These are phyloP conservation scores for Pichia sp. DNA, from an alignment of 1,139 yeast genomes.

Conservation along the genomic window DNA sequence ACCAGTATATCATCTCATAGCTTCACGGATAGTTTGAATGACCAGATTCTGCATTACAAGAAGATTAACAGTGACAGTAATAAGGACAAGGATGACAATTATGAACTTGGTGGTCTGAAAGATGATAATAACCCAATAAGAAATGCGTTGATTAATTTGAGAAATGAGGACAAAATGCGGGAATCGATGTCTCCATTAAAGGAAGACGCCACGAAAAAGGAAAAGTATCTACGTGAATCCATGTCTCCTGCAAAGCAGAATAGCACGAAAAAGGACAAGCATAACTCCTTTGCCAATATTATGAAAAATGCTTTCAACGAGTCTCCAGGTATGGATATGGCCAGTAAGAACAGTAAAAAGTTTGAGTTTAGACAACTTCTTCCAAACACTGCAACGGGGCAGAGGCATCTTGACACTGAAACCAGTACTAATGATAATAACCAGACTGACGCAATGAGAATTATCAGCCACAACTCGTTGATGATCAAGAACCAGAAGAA, in stretches of 20 bases:
- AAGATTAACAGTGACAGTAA: not conserved
- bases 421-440: not conserved
- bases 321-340: not conserved
- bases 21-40: constrained; percentile 13
- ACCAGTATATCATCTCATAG: constrained; percentile 19
- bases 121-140: not conserved
- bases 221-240: no score
- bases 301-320: constrained; percentile 8
- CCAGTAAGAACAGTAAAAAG: not conserved
- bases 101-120: not conserved
- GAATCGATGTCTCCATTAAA: constrained; percentile 22
- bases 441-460: not conserved
- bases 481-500: constrained; percentile 1
- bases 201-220: no score
- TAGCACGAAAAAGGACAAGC: constrained; percentile 3
- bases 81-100: not conserved
- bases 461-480: constrained; percentile 2
- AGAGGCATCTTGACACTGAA: not conserved
- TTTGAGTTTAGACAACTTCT: constrained; percentile 9
- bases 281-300: constrained; percentile 11
- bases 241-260: constrained; percentile 21
- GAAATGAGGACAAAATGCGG: constrained; percentile 37
- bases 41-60: constrained; percentile 1
- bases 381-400: not conserved
- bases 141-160: not conserved